Evolutionary conservation across 116 monocot genomes (phyloP), one percentile per base, ranked within the genome.

Genomic region (Trichopus zeylanicus): DNA sequence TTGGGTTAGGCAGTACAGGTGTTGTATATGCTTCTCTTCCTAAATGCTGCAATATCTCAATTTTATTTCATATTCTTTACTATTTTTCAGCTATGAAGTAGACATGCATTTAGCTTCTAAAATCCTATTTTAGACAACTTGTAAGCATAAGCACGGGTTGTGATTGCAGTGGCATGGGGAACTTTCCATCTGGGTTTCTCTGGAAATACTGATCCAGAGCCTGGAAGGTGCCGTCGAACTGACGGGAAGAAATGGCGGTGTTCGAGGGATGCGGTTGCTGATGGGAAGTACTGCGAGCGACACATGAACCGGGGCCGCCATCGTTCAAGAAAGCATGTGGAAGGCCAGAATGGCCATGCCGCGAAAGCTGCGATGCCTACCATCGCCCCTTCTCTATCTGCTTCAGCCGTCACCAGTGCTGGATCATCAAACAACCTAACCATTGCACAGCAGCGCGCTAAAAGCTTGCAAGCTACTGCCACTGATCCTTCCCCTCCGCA

Each of bases 311-410:
- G 98, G 7, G 98, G 91, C 73, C 98, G 98, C 78, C 98, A 98
- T 61, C 98, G 98, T 98, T 98, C 98, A 98, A 98, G 98, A 98
- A 98, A 98, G 98, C 91, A 82, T 91, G 98, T 98, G 98, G 98
- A 98, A 98, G 80, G 78, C 74, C 82, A 72, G 19, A 59, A 71
- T 58, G 81, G 84, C 82, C 86, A 80, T 56, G 82, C 90, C 78
- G 66, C 77, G 21, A 94, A 80, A 70, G 48, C n/a, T n/a, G n/a
- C 83, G 12, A 74, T 83, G 68, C 39, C 87, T 26, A 34, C 63
- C 52, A 68, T 69, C 37, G 53, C 72, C 16, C 56, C 70, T 38
- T 74, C 82, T 20, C 68, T 73, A 29, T 18, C 77, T n/a, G 64
- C 69, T 35, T 23, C 59, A 15, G 55, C 82, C 62, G 75, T 15